Conservation (phyloP, 805 yeast species). For the Kuraishia capsulata region DNA sequence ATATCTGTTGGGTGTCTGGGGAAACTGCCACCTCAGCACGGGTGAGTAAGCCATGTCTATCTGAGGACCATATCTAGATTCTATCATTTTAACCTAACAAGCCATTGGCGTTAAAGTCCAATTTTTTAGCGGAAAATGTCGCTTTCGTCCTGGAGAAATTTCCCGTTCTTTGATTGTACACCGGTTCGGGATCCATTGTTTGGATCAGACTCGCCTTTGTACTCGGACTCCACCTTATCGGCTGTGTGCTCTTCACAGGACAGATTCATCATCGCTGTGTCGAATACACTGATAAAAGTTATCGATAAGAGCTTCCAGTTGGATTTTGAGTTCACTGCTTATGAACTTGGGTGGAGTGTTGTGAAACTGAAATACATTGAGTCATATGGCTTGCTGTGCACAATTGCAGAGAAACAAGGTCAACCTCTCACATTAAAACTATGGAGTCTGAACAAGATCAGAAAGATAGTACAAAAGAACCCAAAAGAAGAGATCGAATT, state of each 20-base stretch:
- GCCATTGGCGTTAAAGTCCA: too few relatives aligned
- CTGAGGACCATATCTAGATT: not conserved
- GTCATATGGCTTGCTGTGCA: constrained; percentile 44
- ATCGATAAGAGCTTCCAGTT: constrained; percentile 41
- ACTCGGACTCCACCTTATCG: constrained; percentile 68
- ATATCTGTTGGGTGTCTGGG: not conserved
- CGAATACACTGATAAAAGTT: constrained; percentile 44
- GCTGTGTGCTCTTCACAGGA: constrained; percentile 52
- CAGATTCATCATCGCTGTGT: constrained; percentile 51
- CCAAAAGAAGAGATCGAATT: constrained; percentile 22
- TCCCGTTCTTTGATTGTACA: constrained; percentile 73
- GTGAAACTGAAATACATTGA: constrained; percentile 44
- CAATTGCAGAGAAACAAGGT: constrained; percentile 72
- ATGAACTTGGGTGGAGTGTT: constrained; percentile 56
- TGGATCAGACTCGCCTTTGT: constrained; percentile 53
- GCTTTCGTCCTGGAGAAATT: constrained; percentile 43
- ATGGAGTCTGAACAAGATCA: constrained; percentile 59
- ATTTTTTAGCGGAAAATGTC: constrained; percentile 15
- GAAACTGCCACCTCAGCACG: not conserved
- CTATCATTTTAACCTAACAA: not conserved
- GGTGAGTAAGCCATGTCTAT: too few relatives aligned
- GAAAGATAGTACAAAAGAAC: constrained; percentile 14
- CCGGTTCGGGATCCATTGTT: constrained; percentile 81
- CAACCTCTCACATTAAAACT: constrained; percentile 57
- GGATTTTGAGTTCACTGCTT: constrained; percentile 47